Conservation (phyloP, 805 yeast genomes). For the Candida gorgasii region DNA sequence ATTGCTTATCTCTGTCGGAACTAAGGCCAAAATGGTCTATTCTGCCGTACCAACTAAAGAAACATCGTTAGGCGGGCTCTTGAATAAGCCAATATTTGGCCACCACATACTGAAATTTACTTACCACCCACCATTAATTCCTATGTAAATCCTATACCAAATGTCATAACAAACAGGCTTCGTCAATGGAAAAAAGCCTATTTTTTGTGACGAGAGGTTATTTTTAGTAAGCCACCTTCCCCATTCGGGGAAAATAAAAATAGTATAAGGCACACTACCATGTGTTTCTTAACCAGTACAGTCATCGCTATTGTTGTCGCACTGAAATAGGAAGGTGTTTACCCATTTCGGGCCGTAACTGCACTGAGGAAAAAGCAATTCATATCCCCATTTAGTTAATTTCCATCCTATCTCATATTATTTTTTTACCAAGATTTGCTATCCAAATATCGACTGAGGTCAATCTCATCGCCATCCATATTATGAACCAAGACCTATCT, state of each 20-base stretch:
- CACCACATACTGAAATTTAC: not conserved
- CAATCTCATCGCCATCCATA: not conserved
- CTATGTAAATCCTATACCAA: not conserved
- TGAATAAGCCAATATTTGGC: too few relatives aligned
- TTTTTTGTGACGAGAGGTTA: not conserved
- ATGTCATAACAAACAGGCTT: not conserved
- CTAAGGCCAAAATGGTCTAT: too few relatives aligned
- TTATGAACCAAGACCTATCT: not conserved
- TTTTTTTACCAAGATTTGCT: conserved; percentile 1
- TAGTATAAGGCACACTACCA: not conserved
- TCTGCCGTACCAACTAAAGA: too few relatives aligned
- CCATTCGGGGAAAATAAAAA: not conserved
- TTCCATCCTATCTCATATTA: not conserved
- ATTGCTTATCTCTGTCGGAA: not conserved
- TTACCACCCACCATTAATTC: not conserved
- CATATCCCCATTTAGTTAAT: not conserved
- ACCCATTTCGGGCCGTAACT: not conserved
- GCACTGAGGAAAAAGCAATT: conserved; percentile 2
- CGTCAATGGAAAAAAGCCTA: not conserved
- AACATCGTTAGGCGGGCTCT: too few relatives aligned
- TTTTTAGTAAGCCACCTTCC: not conserved
- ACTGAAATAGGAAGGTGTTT: not conserved
- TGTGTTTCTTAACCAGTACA: not conserved
- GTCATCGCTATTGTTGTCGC: not conserved
- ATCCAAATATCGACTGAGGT: not conserved